A percentile compares a stretch with the other conserved stretches of the same genome.
phyloP scores from a whole-genome alignment of 441 rosid species.

The Erysimum cheiri region DNA sequence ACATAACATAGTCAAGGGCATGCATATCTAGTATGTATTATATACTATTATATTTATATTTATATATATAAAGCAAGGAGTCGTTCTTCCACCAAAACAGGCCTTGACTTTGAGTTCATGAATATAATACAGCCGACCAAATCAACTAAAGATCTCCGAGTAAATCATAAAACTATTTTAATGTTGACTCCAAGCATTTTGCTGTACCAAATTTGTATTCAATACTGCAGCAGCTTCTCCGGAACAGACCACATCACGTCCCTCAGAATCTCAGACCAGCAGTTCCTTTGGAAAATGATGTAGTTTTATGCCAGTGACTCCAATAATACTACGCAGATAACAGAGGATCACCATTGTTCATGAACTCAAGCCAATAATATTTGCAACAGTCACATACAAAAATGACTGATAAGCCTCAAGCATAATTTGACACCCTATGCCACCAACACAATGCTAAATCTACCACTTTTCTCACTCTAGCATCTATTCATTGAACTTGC shows the following conservation, averaged over 20 bases:
- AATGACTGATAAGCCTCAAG: not conserved
- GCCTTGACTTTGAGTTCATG: slow-evolving; percentile 32
- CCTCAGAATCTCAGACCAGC: slow-evolving; percentile 4
- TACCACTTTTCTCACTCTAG: slow-evolving; percentile 4
- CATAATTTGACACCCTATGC: slow-evolving; percentile 12
- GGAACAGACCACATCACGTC: too few relatives aligned
- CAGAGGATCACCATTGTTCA: slow-evolving; percentile 14
- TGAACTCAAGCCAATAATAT: not conserved
- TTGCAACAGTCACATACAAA: not conserved
- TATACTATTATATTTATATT: not conserved
- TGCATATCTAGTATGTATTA: slow-evolving; percentile 7
- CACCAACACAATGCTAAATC: not conserved
- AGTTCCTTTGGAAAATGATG: not conserved
- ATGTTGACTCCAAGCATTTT: slow-evolving; percentile 14
- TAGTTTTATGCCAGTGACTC: slow-evolving; percentile 14
- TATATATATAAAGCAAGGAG: not conserved
- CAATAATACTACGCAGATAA: not conserved
- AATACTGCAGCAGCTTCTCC: not conserved
- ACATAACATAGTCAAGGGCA: slow-evolving; percentile 31
- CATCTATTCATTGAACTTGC: not conserved
- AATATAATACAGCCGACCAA: slow-evolving; percentile 43
- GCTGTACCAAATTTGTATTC: too few relatives aligned
- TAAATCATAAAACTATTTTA: slow-evolving; percentile 21
- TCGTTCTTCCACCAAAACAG: slow-evolving; percentile 29
- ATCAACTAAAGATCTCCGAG: slow-evolving; percentile 35